Base-by-base conservation (phyloP, 129 eudicot genomes). In the Artemisia tridentata region DNA sequence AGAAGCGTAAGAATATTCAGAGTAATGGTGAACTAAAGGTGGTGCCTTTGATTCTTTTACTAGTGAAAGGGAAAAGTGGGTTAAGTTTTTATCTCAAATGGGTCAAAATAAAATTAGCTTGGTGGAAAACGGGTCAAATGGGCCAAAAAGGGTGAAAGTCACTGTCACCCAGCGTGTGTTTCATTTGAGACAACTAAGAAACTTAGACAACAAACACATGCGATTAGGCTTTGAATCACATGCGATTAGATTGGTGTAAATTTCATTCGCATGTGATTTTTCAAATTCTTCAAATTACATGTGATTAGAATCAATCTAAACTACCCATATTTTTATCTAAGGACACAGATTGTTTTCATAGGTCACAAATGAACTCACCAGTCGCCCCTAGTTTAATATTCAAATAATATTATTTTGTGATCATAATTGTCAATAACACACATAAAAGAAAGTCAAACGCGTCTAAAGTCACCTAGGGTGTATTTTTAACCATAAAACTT, bases 21-120 rank as follows among this genome's bases (percentile, higher is more conserved):
- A 23, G 63, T 63, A 43, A 77, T 77, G 38, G 45, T 17, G 14
- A 15, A 43, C 5, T 25, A 23, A 46, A 55, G 21, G 23, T 50
- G 29, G 60, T 12, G n/a, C n/a, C 27, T 49, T 9, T 21, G 7
- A 46, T 31, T 20, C 11, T 12, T 45, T 65, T 12, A 46, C 17
- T 45, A 43, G 21, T 15, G 27, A 48, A 68, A 34, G 41, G 41
- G n/a, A n/a, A n/a, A n/a, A n/a, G 8, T 34, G 8, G 41, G 41
- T 34, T 20, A 0, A 51, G 27, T 60, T 51, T 49, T 11, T 68
- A 55, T 15, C 46, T 29, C 62, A 51, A 65, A 45, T 18, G 3
- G 16, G 54, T 20, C 41, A 25, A 23, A 23, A 3, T 29, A 19
- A 25, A 29, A 67, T 23, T 21, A 23, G 6, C 3, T 11, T 18